Percentiles rank a stretch among this genome's conserved stretches.
These are phyloP conservation scores for Hymenoscyphus linearis DNA, from an alignment of 2,329 filamentous ascomycete genomes.

Conservation along the genomic window DNA sequence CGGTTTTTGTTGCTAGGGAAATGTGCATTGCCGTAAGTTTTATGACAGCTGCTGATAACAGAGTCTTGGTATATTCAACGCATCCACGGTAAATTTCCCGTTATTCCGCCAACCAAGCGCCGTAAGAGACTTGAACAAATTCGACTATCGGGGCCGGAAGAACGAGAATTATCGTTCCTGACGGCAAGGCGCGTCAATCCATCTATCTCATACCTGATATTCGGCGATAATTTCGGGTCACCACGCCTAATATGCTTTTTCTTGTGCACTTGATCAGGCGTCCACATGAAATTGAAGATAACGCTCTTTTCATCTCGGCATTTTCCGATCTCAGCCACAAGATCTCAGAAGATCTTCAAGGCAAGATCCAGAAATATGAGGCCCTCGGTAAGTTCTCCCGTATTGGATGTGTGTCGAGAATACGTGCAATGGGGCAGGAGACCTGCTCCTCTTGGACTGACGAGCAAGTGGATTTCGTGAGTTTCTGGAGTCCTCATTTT, in stretches of 20 bases:
- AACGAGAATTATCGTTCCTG: slow-evolving; percentile 4
- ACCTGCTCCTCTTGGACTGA: slow-evolving; percentile 7
- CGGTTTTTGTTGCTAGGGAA: background rate
- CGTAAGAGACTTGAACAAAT: background rate
- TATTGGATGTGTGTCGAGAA: background rate
- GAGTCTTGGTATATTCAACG: background rate
- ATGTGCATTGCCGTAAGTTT: background rate
- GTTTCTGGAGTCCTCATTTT: background rate
- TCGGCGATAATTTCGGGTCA: slow-evolving; percentile 7
- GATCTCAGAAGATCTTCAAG: background rate
- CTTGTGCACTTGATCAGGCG: slow-evolving; percentile 3
- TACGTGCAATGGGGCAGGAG: background rate
- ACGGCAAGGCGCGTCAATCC: slow-evolving; percentile 5
- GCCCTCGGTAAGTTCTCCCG: background rate
- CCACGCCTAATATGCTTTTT: slow-evolving; percentile 3
- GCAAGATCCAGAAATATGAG: background rate
- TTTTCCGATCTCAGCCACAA: background rate
- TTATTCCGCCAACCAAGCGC: background rate
- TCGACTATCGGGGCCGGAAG: slow-evolving; percentile 10
- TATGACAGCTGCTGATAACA: slow-evolving; percentile 4
- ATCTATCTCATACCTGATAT: slow-evolving; percentile 8
- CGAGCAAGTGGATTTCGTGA: slow-evolving; percentile 8
- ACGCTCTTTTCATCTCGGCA: slow-evolving; percentile 3
- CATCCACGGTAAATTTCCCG: slow-evolving; percentile 6
- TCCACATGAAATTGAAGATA: background rate